Base-by-base conservation (phyloP, 768 basidiomycete species). In the Cubamyces sp. region DNA sequence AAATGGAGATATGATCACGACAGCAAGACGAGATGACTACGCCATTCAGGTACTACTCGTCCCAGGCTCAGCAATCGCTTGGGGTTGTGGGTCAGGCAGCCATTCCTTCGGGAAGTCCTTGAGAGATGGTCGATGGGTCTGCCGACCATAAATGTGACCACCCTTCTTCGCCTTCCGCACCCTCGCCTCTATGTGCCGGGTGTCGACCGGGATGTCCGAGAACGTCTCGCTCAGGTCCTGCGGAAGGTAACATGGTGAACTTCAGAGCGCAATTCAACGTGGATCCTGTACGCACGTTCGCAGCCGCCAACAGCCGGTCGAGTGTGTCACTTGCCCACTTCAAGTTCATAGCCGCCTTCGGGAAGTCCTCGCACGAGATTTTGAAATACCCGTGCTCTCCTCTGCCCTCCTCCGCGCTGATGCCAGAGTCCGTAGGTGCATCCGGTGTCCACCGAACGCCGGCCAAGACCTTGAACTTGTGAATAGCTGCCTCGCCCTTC, bases 281-380 rank as follows among this genome's bases (percentile, higher is more conserved):
- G 1, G 15, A 41, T 15, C 19, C 21, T 7, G 14, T 50, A 83
- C 93, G 68, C 71, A 97, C 96, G 73, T 95, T 94, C 11, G 95
- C 92, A 69, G 88, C 88, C n/a, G 74, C 75, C 64, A 98, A 73
- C 45, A 99, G 76, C 67, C 82, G 77, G 70, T 95, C 91, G 57
- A 99, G 74, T 16, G 86, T 82, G 71, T 98, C 96, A 66, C 90
- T 91, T 42, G 91, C 92, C 91, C 94, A 96, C 74, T 96, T 96
- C 69, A 96, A 78, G 75, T 99, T 99, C 91, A 92, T 89, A 26
- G 85, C 81, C 1, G 87, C 84, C 66, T 84, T 81, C 7, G 87
- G 86, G 74, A 94, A 96, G 74, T 90, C 85, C 69, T 98, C 96
- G 71, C 92, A 94, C 0, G 90, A 83, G 63, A 98, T 91, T 78